Conservation (phyloP, 495 filamentous ascomycete species). For the Cenococcum geophilum region DNA sequence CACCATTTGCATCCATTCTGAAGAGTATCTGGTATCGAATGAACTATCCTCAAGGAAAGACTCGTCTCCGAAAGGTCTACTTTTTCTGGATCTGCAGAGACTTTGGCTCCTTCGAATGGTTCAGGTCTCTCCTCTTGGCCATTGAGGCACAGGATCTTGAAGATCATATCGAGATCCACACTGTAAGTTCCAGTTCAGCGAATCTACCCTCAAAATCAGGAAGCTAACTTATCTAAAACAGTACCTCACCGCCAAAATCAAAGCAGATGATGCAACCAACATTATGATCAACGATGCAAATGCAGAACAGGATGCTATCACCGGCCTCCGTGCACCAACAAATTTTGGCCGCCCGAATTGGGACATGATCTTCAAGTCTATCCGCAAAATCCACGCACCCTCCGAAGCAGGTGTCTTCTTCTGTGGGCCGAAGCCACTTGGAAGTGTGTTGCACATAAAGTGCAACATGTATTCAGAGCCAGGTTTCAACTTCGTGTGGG, state of each 20-base stretch:
- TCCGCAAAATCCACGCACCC: slow-evolving; percentile 63
- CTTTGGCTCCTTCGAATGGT: slow-evolving; percentile 77
- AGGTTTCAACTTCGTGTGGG: slow-evolving; percentile 63
- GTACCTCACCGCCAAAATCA: slow-evolving; percentile 72
- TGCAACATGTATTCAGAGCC: slow-evolving; percentile 75
- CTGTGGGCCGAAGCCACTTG: slow-evolving; percentile 67
- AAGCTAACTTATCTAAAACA: slow-evolving; percentile 19
- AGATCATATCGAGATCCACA: slow-evolving; percentile 67
- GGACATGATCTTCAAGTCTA: slow-evolving; percentile 72
- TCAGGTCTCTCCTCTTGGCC: slow-evolving; percentile 67
- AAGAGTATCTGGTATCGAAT: slow-evolving; percentile 86
- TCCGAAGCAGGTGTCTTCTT: slow-evolving; percentile 77
- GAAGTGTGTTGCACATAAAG: slow-evolving; percentile 62
- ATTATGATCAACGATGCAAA: slow-evolving; percentile 83
- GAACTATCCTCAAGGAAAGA: slow-evolving; percentile 72
- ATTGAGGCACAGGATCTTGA: slow-evolving; percentile 80
- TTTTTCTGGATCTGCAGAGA: slow-evolving; percentile 83
- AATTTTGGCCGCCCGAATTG: slow-evolving; percentile 75
- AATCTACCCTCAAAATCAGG: slow-evolving; percentile 3
- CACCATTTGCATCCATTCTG: slow-evolving; percentile 69
- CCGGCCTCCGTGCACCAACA: slow-evolving; percentile 65
- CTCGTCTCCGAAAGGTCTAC: slow-evolving; percentile 69
- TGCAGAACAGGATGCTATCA: slow-evolving; percentile 70
- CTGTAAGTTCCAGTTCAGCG: slow-evolving; percentile 32
- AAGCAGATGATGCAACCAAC: slow-evolving; percentile 70